phyloP scores from a whole-genome alignment of 2,329 filamentous ascomycete species.

The Fusarium sororula region DNA sequence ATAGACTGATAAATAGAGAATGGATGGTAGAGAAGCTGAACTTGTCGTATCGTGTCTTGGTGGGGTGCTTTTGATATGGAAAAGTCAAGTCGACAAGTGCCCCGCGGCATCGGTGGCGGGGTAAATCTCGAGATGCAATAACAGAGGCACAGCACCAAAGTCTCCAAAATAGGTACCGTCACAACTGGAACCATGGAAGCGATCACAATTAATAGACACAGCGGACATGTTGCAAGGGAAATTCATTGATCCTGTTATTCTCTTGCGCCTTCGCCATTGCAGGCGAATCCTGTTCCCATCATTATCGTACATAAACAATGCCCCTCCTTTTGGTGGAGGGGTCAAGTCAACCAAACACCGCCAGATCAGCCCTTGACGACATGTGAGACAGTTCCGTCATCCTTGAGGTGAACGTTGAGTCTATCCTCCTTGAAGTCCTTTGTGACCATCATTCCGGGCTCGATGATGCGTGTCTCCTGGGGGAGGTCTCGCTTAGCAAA shows the following conservation, averaged over 20 bases:
- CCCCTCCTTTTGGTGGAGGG: not conserved
- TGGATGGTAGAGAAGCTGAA: not conserved
- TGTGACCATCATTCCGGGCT: slow-evolving; percentile 66
- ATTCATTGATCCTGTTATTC: slow-evolving; percentile 17
- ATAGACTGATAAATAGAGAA: not conserved
- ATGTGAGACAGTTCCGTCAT: slow-evolving; percentile 68
- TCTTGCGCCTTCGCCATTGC: slow-evolving; percentile 2
- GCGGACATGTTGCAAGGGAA: not conserved
- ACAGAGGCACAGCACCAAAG: slow-evolving; percentile 3
- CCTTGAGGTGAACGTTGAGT: slow-evolving; percentile 67
- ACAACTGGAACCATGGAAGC: not conserved
- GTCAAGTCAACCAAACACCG: not conserved
- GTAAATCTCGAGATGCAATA: slow-evolving; percentile 46
- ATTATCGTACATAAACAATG: slow-evolving; percentile 24
- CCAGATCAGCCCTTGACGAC: slow-evolving; percentile 61
- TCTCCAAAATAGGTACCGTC: not conserved
- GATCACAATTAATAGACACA: not conserved
- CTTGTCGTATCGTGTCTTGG: slow-evolving; percentile 19
- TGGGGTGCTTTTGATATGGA: slow-evolving; percentile 37
- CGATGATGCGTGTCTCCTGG: slow-evolving; percentile 63
- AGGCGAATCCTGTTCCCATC: not conserved
- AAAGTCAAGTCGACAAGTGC: slow-evolving; percentile 39
- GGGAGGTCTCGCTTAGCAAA: slow-evolving; percentile 71
- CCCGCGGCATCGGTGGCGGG: slow-evolving; percentile 42
- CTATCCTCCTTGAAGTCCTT: slow-evolving; percentile 64